A percentile compares a stretch with the other conserved stretches of the same genome.
phyloP scores from a whole-genome alignment of 1,284 basidiomycete genomes.

The Schizophyllum amplum region DNA sequence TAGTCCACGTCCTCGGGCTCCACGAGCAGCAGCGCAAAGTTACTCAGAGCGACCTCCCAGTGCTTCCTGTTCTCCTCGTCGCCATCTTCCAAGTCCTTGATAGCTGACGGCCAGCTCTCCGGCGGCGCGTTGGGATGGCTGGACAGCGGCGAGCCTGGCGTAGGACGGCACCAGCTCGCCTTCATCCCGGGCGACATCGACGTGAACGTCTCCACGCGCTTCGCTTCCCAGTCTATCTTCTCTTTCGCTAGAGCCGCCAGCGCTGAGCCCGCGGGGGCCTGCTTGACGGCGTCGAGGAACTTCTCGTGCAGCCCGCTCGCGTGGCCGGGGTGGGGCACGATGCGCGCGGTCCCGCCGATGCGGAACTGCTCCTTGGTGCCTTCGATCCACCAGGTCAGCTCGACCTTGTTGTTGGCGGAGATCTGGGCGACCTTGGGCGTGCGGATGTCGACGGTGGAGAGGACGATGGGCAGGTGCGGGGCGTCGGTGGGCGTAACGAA shows the following conservation, averaged over 20 bases:
- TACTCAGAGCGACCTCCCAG: constrained; percentile 42
- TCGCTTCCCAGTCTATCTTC: constrained; percentile 54
- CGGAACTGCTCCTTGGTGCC: constrained; percentile 48
- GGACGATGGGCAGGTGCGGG: constrained; percentile 41
- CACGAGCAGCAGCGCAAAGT: constrained; percentile 58
- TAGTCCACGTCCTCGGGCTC: constrained; percentile 60
- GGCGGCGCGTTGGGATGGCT: background rate
- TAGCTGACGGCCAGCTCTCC: constrained; percentile 36
- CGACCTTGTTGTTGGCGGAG: constrained; percentile 32
- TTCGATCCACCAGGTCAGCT: constrained; percentile 54
- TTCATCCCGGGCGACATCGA: constrained; percentile 47
- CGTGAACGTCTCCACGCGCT: constrained; percentile 45
- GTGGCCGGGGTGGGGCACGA: constrained; percentile 35
- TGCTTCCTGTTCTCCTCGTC: constrained; percentile 35
- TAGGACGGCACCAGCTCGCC: constrained; percentile 56
- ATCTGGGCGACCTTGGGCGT: constrained; percentile 52
- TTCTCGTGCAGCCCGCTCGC: constrained; percentile 19
- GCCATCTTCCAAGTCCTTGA: constrained; percentile 27
- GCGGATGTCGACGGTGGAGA: constrained; percentile 48
- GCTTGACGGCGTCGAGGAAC: constrained; percentile 14
- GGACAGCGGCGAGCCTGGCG: constrained; percentile 22
- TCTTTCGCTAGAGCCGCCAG: constrained; percentile 16
- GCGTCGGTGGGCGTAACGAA: constrained; percentile 35
- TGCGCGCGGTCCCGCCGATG: constrained; percentile 36
- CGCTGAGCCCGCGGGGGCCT: constrained; percentile 6